These are phyloP conservation scores for Ciborinia camelliae DNA, from an alignment of 2,329 filamentous ascomycete species.

Conservation along the genomic window DNA sequence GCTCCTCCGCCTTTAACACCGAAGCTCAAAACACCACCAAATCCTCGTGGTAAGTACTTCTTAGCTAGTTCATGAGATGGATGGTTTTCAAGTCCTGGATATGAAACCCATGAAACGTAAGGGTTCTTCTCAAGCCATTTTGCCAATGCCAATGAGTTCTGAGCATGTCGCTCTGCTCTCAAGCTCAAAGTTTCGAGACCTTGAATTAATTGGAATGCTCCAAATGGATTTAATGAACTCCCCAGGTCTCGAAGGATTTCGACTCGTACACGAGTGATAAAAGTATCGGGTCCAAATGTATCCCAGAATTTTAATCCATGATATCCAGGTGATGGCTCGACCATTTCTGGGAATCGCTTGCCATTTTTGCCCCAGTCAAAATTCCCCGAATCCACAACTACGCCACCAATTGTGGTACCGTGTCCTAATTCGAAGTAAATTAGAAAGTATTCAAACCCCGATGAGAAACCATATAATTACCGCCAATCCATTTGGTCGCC, in stretches of 20 bases:
- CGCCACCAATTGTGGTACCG: conserved; percentile 83
- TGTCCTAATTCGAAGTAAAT: conserved; percentile 53
- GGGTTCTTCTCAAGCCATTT: conserved; percentile 78
- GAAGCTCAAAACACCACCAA: conserved; percentile 88
- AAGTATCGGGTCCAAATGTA: conserved; percentile 78
- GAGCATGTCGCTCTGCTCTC: conserved; percentile 79
- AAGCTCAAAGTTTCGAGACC: conserved; percentile 87
- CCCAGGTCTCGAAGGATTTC: conserved; percentile 88
- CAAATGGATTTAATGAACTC: conserved; percentile 80
- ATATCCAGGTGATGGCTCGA: conserved; percentile 83
- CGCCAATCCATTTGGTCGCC: conserved; percentile 91
- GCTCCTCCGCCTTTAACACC: conserved; percentile 83
- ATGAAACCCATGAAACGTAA: conserved; percentile 89
- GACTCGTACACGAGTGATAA: conserved; percentile 79
- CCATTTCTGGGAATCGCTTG: conserved; percentile 88
- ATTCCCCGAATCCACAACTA: conserved; percentile 83
- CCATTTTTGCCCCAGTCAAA: conserved; percentile 89
- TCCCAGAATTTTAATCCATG: conserved; percentile 94
- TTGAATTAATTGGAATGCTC: conserved; percentile 83
- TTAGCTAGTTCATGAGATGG: conserved; percentile 74
- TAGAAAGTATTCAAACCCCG: not conserved
- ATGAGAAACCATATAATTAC: not conserved
- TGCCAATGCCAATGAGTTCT: conserved; percentile 77
- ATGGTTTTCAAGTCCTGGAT: conserved; percentile 82
- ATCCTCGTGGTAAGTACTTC: conserved; percentile 81